Conservation (phyloP, 164 flowering plant genomes). For the Vitis cinerea region DNA sequence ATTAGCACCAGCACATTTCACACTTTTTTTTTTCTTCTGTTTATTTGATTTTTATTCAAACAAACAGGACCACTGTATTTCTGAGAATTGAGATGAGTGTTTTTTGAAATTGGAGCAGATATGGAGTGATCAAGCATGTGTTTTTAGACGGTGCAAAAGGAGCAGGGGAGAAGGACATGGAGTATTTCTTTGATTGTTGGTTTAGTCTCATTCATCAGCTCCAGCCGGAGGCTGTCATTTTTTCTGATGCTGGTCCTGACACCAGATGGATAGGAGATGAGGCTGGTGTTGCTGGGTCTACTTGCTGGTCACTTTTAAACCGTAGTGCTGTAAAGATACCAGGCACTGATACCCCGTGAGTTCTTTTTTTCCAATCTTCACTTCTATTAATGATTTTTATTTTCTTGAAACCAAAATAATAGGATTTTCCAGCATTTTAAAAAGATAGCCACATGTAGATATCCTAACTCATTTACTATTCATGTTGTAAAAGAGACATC, state of each 20-base stretch:
- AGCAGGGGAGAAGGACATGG: constrained; percentile 85
- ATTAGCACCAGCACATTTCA: too few species aligned
- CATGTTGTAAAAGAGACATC: too few species aligned
- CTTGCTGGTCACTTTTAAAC: constrained; percentile 97
- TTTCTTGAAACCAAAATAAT: background rate
- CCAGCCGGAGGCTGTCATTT: constrained; percentile 83
- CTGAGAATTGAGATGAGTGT: background rate
- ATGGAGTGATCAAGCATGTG: constrained; percentile 81
- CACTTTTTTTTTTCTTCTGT: too few species aligned
- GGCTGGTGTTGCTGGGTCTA: constrained; percentile 70
- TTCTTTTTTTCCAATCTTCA: constrained; percentile 3
- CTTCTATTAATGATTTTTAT: background rate
- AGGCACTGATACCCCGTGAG: constrained; percentile 60
- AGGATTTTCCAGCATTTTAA: background rate
- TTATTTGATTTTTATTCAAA: background rate
- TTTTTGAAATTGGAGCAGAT: constrained; percentile 43
- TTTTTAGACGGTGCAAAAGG: constrained; percentile 97
- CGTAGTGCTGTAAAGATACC: constrained; percentile 47
- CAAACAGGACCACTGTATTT: background rate
- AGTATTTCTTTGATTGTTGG: constrained; percentile 84
- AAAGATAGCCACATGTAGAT: too few species aligned
- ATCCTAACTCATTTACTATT: too few species aligned
- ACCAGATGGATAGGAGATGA: constrained; percentile 92
- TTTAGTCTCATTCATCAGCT: constrained; percentile 83
- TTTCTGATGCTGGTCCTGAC: constrained; percentile 98